Evolutionary conservation across 202 grass and related monocot genomes (phyloP).

Genomic region (Eragrostis tef): DNA sequence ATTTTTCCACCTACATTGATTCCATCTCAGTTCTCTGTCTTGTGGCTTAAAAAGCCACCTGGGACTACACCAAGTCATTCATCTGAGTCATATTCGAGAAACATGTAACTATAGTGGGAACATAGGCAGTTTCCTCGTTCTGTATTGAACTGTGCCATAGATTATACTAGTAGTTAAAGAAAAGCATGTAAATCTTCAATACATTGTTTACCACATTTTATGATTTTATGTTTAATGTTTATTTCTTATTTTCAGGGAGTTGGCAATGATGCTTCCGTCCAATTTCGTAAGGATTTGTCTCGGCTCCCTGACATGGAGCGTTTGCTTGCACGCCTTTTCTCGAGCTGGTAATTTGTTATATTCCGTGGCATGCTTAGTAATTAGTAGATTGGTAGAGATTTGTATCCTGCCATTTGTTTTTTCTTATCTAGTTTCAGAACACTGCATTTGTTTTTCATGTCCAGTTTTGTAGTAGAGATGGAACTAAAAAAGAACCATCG

Average conservation of each 20-base stretch:
- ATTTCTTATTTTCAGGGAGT: slow-evolving; percentile 58
- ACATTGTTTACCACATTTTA: too few species aligned
- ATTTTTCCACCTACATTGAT: slow-evolving; percentile 19
- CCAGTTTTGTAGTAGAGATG: too few species aligned
- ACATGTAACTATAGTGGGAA: slow-evolving; percentile 1
- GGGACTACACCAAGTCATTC: not conserved
- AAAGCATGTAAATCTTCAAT: too few species aligned
- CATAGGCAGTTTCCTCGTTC: too few species aligned
- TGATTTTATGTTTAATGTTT: slow-evolving; percentile 21
- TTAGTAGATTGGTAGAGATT: slow-evolving; percentile 37
- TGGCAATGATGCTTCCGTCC: slow-evolving; percentile 58
- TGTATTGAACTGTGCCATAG: too few species aligned
- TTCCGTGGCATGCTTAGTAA: slow-evolving; percentile 13
- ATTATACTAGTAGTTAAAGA: too few species aligned
- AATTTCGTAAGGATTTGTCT: slow-evolving; percentile 77
- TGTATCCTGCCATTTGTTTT: slow-evolving; percentile 23
- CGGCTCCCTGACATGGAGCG: slow-evolving; percentile 90
- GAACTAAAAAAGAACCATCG: too few species aligned
- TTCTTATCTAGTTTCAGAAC: slow-evolving; percentile 5
- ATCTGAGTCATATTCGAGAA: not conserved
- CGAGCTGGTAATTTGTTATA: slow-evolving; percentile 69
- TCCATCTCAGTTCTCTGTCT: too few species aligned
- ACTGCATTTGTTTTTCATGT: slow-evolving; percentile 26
- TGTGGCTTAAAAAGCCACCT: too few species aligned
- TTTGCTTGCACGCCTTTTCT: slow-evolving; percentile 85